Evolutionary conservation across 495 filamentous ascomycete species (phyloP), one percentile per base, ranked within the genome.

Genomic region (Choiromyces venosus): DNA sequence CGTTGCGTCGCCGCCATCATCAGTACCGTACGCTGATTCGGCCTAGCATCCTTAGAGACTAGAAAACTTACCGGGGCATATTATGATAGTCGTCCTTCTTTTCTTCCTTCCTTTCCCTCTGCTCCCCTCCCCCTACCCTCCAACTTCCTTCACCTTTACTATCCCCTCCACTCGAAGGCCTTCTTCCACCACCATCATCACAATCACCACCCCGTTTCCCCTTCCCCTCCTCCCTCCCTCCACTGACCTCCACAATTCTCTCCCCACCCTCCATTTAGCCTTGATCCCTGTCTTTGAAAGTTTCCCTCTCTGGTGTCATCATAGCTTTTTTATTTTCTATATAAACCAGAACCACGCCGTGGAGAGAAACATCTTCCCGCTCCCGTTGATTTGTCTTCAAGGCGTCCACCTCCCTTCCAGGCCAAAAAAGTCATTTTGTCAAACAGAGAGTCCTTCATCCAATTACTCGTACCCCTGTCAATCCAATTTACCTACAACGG

Each of bases 361-460:
- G 37, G 46, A 76, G 65, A 76, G 65, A 42, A 42, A 56, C 52
- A 61, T 12, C 52, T 35, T 70, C 69, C 75, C 74, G 66, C 37
- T 76, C 75, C 52, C 56, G 69, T 76, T 69, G 52, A 73, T 73
- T 71, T 76, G 74, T 66, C 68, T 71, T 77, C 66, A 42, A 52
- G 52, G n/a, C 52, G 10, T 61, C 25, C 52, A 4, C 25, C 52
- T 29, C 52, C 40, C 68, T 67, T 38, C 44, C 38, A 68, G 25
- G 44, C 4, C 38, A 52, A 37, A 39, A 64, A 8, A 67, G 72
- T 36, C 73, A 44, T 74, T 72, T 33, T 37, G 61, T 66, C 72
- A 29, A 74, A 74, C 71, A 67, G 66, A 68, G 40, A 42, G 33
- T 5, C 37, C 37, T 25, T 65, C 56, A 35, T 16, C 38, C n/a